phyloP scores from a whole-genome alignment of 2,329 filamentous ascomycete species.

The Eutypella sp. region DNA sequence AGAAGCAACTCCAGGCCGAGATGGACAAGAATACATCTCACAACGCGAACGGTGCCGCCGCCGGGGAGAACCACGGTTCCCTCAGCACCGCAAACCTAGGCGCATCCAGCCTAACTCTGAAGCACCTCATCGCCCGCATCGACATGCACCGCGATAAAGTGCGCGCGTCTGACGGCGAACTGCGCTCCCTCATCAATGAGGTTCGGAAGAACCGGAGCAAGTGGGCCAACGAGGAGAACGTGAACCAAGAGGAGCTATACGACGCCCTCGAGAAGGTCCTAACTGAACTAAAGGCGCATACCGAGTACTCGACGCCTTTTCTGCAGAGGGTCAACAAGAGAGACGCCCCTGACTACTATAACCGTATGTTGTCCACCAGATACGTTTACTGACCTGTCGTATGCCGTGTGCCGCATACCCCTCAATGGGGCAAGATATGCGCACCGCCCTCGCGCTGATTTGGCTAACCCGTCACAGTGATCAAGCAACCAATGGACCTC shows the following conservation, averaged over 20 bases:
- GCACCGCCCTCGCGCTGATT: not conserved
- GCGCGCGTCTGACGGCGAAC: conserved; percentile 84
- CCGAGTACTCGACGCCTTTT: conserved; percentile 95
- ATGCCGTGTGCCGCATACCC: not conserved
- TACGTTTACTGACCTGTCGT: conserved; percentile 2
- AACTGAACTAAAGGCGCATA: conserved; percentile 94
- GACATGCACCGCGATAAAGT: conserved; percentile 90
- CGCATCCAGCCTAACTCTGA: conserved; percentile 90
- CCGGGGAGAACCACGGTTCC: conserved; percentile 71
- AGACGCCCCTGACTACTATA: conserved; percentile 93
- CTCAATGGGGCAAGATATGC: no score
- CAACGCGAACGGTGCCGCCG: conserved; percentile 43
- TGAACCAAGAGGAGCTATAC: conserved; percentile 96
- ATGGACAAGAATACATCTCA: conserved; percentile 65
- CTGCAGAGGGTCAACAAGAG: conserved; percentile 92
- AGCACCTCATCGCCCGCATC: conserved; percentile 93
- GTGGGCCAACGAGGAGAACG: conserved; percentile 96
- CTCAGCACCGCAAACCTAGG: conserved; percentile 92
- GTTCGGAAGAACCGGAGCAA: conserved; percentile 97
- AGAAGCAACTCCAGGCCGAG: conserved; percentile 92
- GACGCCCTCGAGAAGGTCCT: conserved; percentile 95
- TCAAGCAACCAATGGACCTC: conserved; percentile 97
- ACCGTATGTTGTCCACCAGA: conserved; percentile 53
- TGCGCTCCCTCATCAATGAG: conserved; percentile 91
- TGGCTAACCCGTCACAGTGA: conserved; percentile 52